A percentile compares a stretch with the other conserved stretches of the same genome.
These are phyloP conservation scores for Trichoderma reesei DNA, from an alignment of 495 filamentous ascomycete species.

Conservation along the genomic window DNA sequence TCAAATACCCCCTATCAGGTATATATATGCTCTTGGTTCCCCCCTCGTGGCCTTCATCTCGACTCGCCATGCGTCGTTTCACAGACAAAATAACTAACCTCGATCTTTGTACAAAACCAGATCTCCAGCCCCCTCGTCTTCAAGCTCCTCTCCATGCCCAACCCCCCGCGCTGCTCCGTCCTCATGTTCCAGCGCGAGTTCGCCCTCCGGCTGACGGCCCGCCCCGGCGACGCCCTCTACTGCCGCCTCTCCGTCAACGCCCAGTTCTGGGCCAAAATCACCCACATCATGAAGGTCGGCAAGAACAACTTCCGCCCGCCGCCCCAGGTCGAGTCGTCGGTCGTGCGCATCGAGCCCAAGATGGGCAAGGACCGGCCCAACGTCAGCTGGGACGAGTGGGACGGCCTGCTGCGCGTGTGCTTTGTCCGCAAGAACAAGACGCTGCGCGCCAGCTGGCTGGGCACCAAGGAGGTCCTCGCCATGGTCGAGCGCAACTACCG, in stretches of 20 bases:
- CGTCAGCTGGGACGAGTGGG: slow-evolving; percentile 90
- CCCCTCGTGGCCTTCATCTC: no score
- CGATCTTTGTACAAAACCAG: slow-evolving; percentile 23
- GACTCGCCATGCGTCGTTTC: no score
- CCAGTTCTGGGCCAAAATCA: slow-evolving; percentile 86
- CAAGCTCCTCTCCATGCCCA: slow-evolving; percentile 69
- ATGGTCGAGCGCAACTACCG: slow-evolving; percentile 72
- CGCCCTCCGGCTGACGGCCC: slow-evolving; percentile 41
- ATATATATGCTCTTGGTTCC: background rate
- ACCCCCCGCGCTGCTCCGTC: slow-evolving; percentile 64
- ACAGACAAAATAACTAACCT: no score
- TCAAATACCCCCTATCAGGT: slow-evolving; percentile 76
- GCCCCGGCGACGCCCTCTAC: slow-evolving; percentile 74
- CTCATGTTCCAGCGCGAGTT: slow-evolving; percentile 65
- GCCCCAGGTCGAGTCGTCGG: slow-evolving; percentile 78
- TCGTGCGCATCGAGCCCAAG: slow-evolving; percentile 69
- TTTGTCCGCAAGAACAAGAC: slow-evolving; percentile 62
- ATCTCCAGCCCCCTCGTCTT: slow-evolving; percentile 88
- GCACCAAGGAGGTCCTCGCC: slow-evolving; percentile 64
- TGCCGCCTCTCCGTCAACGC: slow-evolving; percentile 80
- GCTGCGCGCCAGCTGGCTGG: slow-evolving; percentile 64
- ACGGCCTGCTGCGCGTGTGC: slow-evolving; percentile 73
- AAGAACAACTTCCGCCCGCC: slow-evolving; percentile 93
- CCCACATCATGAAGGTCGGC: slow-evolving; percentile 72
- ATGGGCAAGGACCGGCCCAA: slow-evolving; percentile 61